Conservation (phyloP, 495 filamentous ascomycete genomes). For the Aspergillus sparsus region DNA sequence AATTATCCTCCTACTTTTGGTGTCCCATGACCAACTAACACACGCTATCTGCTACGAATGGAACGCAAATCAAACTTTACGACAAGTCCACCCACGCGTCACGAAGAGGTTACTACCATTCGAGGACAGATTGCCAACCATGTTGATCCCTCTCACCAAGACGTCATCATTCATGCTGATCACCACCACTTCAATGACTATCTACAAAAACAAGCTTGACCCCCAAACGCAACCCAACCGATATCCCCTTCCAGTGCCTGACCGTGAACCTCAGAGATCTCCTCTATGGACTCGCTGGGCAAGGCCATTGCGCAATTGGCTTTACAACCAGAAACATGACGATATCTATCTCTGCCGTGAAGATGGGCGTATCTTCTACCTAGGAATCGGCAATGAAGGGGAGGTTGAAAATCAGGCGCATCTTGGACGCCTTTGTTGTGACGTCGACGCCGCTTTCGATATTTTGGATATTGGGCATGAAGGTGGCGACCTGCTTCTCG, state of each 20-base stretch:
- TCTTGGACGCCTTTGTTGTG: slow-evolving; percentile 44
- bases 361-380: slow-evolving; percentile 70
- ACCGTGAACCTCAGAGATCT: slow-evolving; percentile 31
- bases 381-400: slow-evolving; percentile 59
- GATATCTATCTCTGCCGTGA: slow-evolving; percentile 78
- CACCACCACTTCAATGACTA: slow-evolving; percentile 56
- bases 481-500: slow-evolving; percentile 73
- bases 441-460: slow-evolving; percentile 50
- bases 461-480: slow-evolving; percentile 50
- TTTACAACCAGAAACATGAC: slow-evolving; percentile 62
- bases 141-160: slow-evolving; percentile 69
- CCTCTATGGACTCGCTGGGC: slow-evolving; percentile 67
- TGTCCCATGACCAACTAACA: slow-evolving; percentile 60
- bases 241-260: slow-evolving; percentile 35
- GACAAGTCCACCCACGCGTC: slow-evolving; percentile 41
- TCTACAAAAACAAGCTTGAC: slow-evolving; percentile 59
- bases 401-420: slow-evolving; percentile 39
- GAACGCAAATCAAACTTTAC: slow-evolving; percentile 51
- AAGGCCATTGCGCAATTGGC: slow-evolving; percentile 61
- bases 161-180: slow-evolving; percentile 65
- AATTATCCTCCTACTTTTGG: slow-evolving; percentile 75
- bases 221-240: slow-evolving; percentile 28
- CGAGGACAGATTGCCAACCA: slow-evolving; percentile 62
- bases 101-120: slow-evolving; percentile 53
- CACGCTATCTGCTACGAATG: slow-evolving; percentile 75